Base-by-base conservation (phyloP, 768 basidiomycete species). In the Floccularia luteovirens region DNA sequence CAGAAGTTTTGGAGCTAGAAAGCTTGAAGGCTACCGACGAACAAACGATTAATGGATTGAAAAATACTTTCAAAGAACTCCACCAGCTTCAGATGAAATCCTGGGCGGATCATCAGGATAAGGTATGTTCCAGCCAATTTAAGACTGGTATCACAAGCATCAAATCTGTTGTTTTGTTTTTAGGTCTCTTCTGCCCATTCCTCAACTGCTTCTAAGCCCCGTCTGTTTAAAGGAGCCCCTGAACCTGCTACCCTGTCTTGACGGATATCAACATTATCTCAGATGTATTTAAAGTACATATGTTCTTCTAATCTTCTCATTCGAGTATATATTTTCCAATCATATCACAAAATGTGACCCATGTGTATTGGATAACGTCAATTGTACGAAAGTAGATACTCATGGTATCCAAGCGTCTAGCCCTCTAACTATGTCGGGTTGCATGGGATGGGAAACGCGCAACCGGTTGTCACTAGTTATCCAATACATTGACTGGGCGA, bases 11-110 rank as follows among this genome's bases (percentile, higher is more conserved):
- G 17, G 59, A 53, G 10, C 36, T 70, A 25, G 52, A 46, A 44
- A 37, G 30, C 2, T 57, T 57, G 14, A 67, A 66, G 42, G 47
- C 49, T 24, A 57, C 50, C 2, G 63, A 70, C 43, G 63, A 60
- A 39, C 44, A 38, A 23, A 64, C 57, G 4, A 67, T 71, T 19
- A 45, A 54, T 23, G 49, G 39, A 13, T 52, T 71, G 41, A 61
- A 60, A 42, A 47, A 50, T 0, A 44, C 51, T 7, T 63, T 63
- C 38, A 50, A 52, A 16, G 47, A 48, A 24, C 45, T 67, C 36
- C 57, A 54, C 11, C 54, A 61, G n/a, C 41, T 46, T 5, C 64
- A 70, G 43, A 47, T 54, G 48, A 52, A 60, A 17, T 56, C 53
- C 22, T 48, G 70, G 41, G 52, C 50, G 16, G 61, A 62, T 44